Conservation (phyloP, 192 early-diverging fungal genomes). For the Geranomyces michiganensis region DNA sequence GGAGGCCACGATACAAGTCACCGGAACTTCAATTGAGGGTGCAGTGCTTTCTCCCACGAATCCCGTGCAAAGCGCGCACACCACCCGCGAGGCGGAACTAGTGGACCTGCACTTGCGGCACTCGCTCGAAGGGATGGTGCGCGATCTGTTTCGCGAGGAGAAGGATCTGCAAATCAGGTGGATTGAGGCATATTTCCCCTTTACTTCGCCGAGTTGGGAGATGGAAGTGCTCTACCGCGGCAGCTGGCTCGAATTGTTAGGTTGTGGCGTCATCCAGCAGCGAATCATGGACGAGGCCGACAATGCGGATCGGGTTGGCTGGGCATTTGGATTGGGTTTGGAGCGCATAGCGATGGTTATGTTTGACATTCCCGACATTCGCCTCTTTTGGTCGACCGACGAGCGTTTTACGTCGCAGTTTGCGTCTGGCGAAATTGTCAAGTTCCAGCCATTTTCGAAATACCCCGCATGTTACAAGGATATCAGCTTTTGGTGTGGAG, state of each 20-base stretch:
- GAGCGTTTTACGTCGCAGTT: constrained; percentile 87
- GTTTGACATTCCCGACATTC: constrained; percentile 93
- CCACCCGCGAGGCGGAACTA: constrained; percentile 55
- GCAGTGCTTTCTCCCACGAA: constrained; percentile 50
- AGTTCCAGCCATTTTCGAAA: constrained; percentile 86
- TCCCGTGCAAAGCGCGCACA: constrained; percentile 76
- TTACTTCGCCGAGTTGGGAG: constrained; percentile 96
- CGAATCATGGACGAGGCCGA: constrained; percentile 72
- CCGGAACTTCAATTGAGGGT: constrained; percentile 18
- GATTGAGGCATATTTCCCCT: constrained; percentile 94
- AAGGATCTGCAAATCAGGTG: constrained; percentile 80
- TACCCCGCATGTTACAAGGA: constrained; percentile 94
- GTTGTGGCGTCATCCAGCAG: constrained; percentile 92
- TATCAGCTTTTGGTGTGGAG: constrained; percentile 86
- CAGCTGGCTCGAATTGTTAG: constrained; percentile 92
- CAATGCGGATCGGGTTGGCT: constrained; percentile 78
- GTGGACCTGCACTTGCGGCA: constrained; percentile 74
- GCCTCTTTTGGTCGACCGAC: constrained; percentile 94
- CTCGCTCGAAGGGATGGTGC: constrained; percentile 82
- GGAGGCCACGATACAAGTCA: constrained; percentile 7
- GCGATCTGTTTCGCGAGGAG: constrained; percentile 67
- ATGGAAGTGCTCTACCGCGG: constrained; percentile 93
- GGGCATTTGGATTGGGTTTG: constrained; percentile 98
- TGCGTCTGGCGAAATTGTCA: constrained; percentile 71
- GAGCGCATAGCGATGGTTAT: constrained; percentile 95